These are phyloP conservation scores for Naganishia cerealis DNA, from an alignment of 1,284 basidiomycete species.

Conservation along the genomic window DNA sequence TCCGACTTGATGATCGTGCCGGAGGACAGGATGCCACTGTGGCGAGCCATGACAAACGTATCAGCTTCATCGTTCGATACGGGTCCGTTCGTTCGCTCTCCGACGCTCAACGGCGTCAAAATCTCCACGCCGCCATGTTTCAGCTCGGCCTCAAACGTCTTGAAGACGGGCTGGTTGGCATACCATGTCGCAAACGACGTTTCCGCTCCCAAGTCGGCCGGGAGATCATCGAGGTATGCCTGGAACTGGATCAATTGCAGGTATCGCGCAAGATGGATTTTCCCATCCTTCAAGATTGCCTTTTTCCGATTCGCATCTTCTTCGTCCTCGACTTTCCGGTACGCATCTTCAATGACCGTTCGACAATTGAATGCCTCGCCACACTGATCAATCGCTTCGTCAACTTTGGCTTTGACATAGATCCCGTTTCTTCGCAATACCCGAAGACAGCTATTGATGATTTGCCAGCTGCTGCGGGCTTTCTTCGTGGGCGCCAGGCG, in stretches of 20 bases:
- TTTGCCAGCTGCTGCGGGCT: constrained; percentile 60
- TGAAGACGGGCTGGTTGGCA: constrained; percentile 66
- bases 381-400: constrained; percentile 87
- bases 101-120: constrained; percentile 82
- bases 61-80: constrained; percentile 69
- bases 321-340: constrained; percentile 67
- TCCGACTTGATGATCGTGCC: constrained; percentile 86
- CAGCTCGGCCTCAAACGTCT: constrained; percentile 91
- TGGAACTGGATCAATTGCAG: constrained; percentile 92
- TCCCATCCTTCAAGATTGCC: constrained; percentile 67
- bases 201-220: constrained; percentile 75
- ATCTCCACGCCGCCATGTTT: constrained; percentile 74
- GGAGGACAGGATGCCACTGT: constrained; percentile 77
- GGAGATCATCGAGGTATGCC: constrained; percentile 82
- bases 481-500: constrained; percentile 36
- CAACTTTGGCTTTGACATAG: constrained; percentile 80
- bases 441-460: constrained; percentile 71
- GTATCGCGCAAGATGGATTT: constrained; percentile 80
- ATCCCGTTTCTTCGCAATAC: constrained; percentile 85
- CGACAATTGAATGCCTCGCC: constrained; percentile 77
- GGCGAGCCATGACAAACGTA: constrained; percentile 77
- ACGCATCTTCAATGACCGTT: constrained; percentile 81
- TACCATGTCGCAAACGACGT: constrained; percentile 75
- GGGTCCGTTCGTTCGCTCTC: constrained; percentile 65
- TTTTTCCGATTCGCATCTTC: constrained; percentile 70